phyloP scores from a whole-genome alignment of 805 yeast species.

The Grigorovia transvaalensis region DNA sequence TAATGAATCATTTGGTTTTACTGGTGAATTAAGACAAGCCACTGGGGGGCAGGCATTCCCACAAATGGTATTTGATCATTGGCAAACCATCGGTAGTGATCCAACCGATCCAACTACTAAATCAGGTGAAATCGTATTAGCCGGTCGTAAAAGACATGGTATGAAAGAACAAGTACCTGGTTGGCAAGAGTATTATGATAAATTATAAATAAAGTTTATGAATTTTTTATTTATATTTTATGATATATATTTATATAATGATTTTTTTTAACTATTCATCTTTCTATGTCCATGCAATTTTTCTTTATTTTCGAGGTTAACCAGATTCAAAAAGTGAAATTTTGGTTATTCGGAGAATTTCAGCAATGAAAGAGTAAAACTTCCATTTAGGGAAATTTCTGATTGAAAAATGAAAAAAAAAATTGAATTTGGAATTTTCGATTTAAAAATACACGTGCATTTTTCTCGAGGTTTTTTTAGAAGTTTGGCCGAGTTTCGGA shows the following conservation, averaged over 20 bases:
- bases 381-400: too few relatives aligned
- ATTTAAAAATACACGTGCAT: too few relatives aligned
- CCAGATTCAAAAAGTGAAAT: too few relatives aligned
- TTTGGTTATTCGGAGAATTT: too few relatives aligned
- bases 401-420: too few relatives aligned
- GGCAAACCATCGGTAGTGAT: slow-evolving; percentile 86
- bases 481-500: background rate
- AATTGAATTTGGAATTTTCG: too few relatives aligned
- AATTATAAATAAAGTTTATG: slow-evolving; percentile 40
- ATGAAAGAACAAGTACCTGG: slow-evolving; percentile 95
- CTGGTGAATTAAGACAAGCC: slow-evolving; percentile 98
- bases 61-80: slow-evolving; percentile 99
- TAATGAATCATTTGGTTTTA: slow-evolving; percentile 99
- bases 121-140: slow-evolving; percentile 54
- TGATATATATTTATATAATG: background rate
- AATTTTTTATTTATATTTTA: background rate
- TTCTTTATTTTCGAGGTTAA: too few relatives aligned
- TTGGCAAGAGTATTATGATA: slow-evolving; percentile 97
- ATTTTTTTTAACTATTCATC: background rate
- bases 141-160: slow-evolving; percentile 91
- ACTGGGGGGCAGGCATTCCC: slow-evolving; percentile 99
- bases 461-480: too few relatives aligned
- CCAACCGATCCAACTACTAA: slow-evolving; percentile 75
- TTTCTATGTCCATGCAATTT: too few relatives aligned
- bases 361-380: too few relatives aligned